Percentiles rank a stretch among this genome's conserved stretches.
These are phyloP conservation scores for Globisporangium nagaii DNA, from an alignment of 352 stramenopile species.

Conservation along the genomic window DNA sequence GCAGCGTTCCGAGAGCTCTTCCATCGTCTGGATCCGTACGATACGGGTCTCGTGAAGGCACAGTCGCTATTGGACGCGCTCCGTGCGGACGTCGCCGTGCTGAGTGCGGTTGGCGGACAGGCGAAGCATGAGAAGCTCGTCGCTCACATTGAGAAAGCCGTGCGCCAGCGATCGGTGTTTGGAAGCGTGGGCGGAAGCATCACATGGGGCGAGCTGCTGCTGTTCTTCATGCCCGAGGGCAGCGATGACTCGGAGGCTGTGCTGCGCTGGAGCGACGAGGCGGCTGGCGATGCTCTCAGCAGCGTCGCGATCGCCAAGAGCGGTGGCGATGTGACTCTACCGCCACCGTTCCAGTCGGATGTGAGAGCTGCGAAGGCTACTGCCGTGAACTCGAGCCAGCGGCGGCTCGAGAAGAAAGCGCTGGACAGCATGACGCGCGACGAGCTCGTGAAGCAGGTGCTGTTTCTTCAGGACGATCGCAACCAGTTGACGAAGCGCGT, in stretches of 20 bases:
- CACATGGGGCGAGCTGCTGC: slow-evolving; percentile 75
- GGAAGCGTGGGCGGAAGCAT: slow-evolving; percentile 23
- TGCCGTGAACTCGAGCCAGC: neutral
- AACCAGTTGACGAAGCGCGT: slow-evolving; percentile 32
- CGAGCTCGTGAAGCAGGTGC: slow-evolving; percentile 40
- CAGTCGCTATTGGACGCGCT: slow-evolving; percentile 33
- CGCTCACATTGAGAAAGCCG: slow-evolving; percentile 29
- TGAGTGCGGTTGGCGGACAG: slow-evolving; percentile 27
- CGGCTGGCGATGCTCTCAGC: neutral
- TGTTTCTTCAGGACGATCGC: slow-evolving; percentile 33
- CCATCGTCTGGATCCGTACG: slow-evolving; percentile 60
- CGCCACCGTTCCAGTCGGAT: neutral
- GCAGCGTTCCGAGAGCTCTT: slow-evolving; percentile 50
- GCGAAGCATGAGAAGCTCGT: slow-evolving; percentile 27
- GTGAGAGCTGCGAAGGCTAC: neutral
- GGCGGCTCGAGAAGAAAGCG: slow-evolving; percentile 13
- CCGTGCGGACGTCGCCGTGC: slow-evolving; percentile 21
- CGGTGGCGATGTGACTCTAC: neutral
- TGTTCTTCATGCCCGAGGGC: slow-evolving; percentile 55
- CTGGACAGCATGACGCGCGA: slow-evolving; percentile 26
- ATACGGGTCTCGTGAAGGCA: slow-evolving; percentile 40
- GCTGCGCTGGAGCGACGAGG: neutral
- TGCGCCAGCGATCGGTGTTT: slow-evolving; percentile 21
- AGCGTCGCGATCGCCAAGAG: neutral
- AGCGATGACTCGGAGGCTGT: neutral